phyloP scores from a whole-genome alignment of 805 yeast species.

The Pichia scutulata region DNA sequence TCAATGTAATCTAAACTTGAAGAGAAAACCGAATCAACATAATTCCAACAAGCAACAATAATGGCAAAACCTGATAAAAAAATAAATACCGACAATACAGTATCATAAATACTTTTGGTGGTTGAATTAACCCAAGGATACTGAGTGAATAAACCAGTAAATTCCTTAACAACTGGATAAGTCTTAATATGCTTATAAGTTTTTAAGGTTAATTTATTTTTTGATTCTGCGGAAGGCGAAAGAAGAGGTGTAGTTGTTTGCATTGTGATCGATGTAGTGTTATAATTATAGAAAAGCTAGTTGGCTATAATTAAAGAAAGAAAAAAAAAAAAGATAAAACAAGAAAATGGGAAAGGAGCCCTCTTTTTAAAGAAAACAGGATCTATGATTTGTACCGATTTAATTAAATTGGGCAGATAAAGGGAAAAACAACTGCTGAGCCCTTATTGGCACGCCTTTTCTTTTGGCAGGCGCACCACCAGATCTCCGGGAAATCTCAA shows the following conservation, averaged over 20 bases:
- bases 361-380: not conserved
- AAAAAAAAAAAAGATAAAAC: no score
- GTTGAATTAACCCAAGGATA: not conserved
- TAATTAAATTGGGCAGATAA: not conserved
- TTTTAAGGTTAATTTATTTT: not conserved
- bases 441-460: not conserved
- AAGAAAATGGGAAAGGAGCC: not conserved
- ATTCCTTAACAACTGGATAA: slow-evolving; percentile 27
- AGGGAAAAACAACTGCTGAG: not conserved
- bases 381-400: not conserved
- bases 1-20: slow-evolving; percentile 23
- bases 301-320: not conserved
- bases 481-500: no score
- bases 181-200: not conserved
- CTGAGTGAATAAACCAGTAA: slow-evolving; percentile 9
- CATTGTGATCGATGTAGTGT: not conserved
- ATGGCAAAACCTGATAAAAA: slow-evolving; percentile 16
- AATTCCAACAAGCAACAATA: slow-evolving; percentile 15
- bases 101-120: not conserved
- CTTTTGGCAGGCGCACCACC: not conserved
- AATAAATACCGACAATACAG: slow-evolving; percentile 8
- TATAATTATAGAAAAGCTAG: not conserved
- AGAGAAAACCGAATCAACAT: slow-evolving; percentile 20
- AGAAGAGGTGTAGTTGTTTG: not conserved
- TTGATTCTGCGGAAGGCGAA: not conserved